Conservation (phyloP, 495 filamentous ascomycete genomes). For the Aspergillus panamensis region DNA sequence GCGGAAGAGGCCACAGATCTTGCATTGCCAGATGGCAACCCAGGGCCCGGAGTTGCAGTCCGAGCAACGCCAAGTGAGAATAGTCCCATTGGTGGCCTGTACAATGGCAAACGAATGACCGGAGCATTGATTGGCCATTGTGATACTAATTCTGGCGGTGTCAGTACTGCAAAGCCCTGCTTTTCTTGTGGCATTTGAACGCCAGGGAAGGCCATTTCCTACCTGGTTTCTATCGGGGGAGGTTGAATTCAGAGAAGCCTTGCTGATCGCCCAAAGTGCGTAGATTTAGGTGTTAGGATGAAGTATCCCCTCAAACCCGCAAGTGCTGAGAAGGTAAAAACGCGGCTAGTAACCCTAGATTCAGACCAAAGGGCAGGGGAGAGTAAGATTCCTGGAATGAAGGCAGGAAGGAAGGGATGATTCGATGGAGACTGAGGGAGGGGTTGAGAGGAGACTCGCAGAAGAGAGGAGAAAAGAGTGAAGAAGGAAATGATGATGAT, state of each 20-base stretch:
- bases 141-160: slow-evolving; percentile 8
- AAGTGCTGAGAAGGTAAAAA: neutral
- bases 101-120: slow-evolving; percentile 46
- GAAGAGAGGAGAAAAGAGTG: neutral
- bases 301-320: neutral
- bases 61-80: slow-evolving; percentile 48
- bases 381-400: neutral
- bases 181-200: neutral
- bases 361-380: slow-evolving; percentile 10
- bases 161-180: neutral
- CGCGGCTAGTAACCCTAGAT: neutral
- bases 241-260: neutral
- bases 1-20: slow-evolving; percentile 46
- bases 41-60: slow-evolving; percentile 51
- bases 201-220: neutral
- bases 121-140: slow-evolving; percentile 48
- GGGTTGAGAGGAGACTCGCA: neutral
- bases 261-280: neutral
- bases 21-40: slow-evolving; percentile 49
- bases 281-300: neutral
- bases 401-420: neutral
- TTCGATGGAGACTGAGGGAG: slow-evolving; percentile 1
- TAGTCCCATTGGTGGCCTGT: slow-evolving; percentile 47
- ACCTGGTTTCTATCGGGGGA: slow-evolving; percentile 3
- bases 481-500: neutral